These are phyloP conservation scores for Bremia lactucae DNA, from an alignment of 352 stramenopile genomes.

Conservation along the genomic window DNA sequence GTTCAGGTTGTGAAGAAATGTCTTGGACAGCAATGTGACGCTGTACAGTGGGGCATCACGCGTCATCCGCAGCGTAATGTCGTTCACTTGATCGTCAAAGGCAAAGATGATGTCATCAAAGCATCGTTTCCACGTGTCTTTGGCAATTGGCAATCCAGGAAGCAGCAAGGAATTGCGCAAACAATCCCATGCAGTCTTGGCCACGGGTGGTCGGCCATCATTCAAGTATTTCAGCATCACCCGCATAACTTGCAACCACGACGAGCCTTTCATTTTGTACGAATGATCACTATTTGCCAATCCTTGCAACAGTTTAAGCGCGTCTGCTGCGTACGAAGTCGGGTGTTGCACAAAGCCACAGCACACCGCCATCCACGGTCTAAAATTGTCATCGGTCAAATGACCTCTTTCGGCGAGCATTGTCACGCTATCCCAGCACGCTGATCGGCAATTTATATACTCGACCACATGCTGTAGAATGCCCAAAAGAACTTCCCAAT, in stretches of 20 bases:
- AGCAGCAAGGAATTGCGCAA: slow-evolving; percentile 73
- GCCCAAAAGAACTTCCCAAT: slow-evolving; percentile 63
- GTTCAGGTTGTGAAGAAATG: slow-evolving; percentile 76
- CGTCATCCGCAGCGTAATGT: slow-evolving; percentile 36
- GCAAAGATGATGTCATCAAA: slow-evolving; percentile 84
- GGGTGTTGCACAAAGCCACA: slow-evolving; percentile 67
- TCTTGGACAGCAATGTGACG: slow-evolving; percentile 79
- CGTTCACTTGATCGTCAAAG: slow-evolving; percentile 74
- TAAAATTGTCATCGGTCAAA: slow-evolving; percentile 69
- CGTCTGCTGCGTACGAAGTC: slow-evolving; percentile 67
- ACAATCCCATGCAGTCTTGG: slow-evolving; percentile 79
- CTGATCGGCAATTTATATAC: slow-evolving; percentile 58
- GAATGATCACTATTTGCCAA: slow-evolving; percentile 63
- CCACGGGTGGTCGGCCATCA: slow-evolving; percentile 62
- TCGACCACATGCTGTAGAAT: slow-evolving; percentile 71
- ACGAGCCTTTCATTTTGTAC: slow-evolving; percentile 60
- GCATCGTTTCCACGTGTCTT: slow-evolving; percentile 72
- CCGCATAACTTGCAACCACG: slow-evolving; percentile 79
- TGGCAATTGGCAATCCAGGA: slow-evolving; percentile 51
- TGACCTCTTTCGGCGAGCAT: slow-evolving; percentile 60
- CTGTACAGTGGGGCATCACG: slow-evolving; percentile 71
- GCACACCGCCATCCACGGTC: slow-evolving; percentile 73
- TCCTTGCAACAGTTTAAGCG: slow-evolving; percentile 58
- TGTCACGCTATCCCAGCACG: slow-evolving; percentile 71
- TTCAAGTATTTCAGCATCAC: slow-evolving; percentile 80